These are phyloP conservation scores for Ambrosia hybrid DNA, from an alignment of 140 eudicot species.

Conservation along the genomic window DNA sequence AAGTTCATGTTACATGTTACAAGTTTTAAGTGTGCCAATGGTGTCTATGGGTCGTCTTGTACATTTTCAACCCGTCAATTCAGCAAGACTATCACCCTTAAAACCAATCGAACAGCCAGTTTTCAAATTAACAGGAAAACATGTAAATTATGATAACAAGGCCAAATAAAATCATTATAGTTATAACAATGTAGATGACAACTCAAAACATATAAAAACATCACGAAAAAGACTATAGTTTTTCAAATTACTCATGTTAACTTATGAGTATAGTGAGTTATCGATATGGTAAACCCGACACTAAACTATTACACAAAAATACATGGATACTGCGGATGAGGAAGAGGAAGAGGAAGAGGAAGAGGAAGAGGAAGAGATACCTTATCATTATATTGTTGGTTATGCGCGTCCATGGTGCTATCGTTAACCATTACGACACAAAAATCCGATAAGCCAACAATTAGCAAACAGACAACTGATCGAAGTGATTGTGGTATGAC, in stretches of 20 bases:
- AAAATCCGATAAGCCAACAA: not conserved
- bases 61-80: too few relatives aligned
- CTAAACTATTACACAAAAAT: not conserved
- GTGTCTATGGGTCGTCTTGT: not conserved
- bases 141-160: not conserved
- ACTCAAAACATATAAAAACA: not conserved
- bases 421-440: conserved; percentile 29
- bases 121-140: not conserved
- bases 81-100: not conserved
- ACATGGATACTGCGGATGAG: not conserved
- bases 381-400: conserved; percentile 29
- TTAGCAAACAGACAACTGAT: not conserved
- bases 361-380: conserved; percentile 1
- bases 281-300: not conserved
- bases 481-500: conserved; percentile 13
- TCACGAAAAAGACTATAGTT: not conserved
- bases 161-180: not conserved
- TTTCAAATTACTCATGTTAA: not conserved
- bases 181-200: not conserved
- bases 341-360: not conserved
- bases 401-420: conserved; percentile 30
- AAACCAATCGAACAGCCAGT: not conserved
- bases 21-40: too few relatives aligned
- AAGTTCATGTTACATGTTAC: too few relatives aligned
- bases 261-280: not conserved